Percentiles rank a stretch among this genome's conserved stretches.
Conservation (phyloP, 768 basidiomycete genomes). For the Podaxis sp. region DNA sequence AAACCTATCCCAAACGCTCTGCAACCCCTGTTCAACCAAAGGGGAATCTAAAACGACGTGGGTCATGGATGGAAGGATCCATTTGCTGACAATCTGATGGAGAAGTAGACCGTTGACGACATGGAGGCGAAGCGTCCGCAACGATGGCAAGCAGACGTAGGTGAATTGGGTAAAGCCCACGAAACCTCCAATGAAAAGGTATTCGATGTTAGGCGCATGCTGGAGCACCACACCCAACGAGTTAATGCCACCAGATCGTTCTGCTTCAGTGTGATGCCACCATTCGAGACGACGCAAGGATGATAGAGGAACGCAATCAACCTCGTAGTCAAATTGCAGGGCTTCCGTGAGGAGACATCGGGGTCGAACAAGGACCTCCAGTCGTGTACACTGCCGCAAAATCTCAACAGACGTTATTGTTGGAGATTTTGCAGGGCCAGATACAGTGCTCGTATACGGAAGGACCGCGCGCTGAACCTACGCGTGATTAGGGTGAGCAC, state of each 20-base stretch:
- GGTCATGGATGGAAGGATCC: constrained; percentile 54
- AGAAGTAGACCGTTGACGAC: constrained; percentile 51
- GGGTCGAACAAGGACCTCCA: constrained; percentile 58
- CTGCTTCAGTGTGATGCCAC: constrained; percentile 62
- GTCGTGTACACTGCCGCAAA: constrained; percentile 44
- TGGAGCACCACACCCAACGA: constrained; percentile 52
- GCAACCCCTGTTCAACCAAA: constrained; percentile 35
- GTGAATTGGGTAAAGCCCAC: constrained; percentile 28
- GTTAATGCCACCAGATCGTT: constrained; percentile 66
- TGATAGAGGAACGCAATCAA: constrained; percentile 42
- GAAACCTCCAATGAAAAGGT: constrained; percentile 56
- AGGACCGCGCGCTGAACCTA: constrained; percentile 59
- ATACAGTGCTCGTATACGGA: constrained; percentile 54
- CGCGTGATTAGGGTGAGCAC: constrained; percentile 12
- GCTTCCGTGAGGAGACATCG: constrained; percentile 26
- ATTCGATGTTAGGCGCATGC: constrained; percentile 54
- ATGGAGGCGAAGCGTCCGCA: constrained; percentile 55
- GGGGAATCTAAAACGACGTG: constrained; percentile 54
- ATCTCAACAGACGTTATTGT: constrained; percentile 43
- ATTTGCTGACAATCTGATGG: constrained; percentile 42
- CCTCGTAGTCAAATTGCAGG: constrained; percentile 54
- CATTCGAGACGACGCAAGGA: constrained; percentile 66
- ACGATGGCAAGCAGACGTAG: constrained; percentile 38
- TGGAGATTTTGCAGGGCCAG: constrained; percentile 27
- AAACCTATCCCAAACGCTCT: constrained; percentile 47